Percentiles rank a stretch among this genome's conserved stretches.
Evolutionary conservation across 306 rosid species (phyloP).

Genomic region (Castanopsis chinensis): DNA sequence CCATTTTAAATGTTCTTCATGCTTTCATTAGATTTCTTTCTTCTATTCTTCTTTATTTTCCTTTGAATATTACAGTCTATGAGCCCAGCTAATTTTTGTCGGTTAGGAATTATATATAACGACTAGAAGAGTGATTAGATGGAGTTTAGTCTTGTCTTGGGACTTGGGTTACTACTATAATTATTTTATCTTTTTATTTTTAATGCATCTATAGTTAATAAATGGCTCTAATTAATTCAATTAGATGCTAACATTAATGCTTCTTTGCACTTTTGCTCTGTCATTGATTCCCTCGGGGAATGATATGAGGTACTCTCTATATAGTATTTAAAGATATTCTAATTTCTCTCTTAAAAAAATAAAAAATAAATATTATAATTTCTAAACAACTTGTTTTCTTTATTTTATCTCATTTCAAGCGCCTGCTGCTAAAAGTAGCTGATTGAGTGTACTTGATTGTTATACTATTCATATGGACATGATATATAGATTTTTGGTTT

Average conservation of each 20-base stretch:
- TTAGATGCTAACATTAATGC: neutral
- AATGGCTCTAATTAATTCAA: neutral
- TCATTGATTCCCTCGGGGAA: neutral
- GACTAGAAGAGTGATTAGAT: neutral
- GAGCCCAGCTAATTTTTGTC: neutral
- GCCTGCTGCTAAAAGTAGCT: neutral
- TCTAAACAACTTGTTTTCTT: neutral
- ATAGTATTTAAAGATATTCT: neutral
- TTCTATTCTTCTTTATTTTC: neutral
- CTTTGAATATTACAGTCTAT: neutral
- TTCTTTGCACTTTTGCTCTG: neutral
- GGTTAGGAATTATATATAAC: neutral
- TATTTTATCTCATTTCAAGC: neutral
- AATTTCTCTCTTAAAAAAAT: too few species aligned
- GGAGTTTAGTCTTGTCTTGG: neutral
- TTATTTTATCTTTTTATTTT: neutral
- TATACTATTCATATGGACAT: neutral
- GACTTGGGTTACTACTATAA: too few species aligned
- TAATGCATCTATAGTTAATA: neutral
- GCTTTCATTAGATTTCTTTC: constrained; percentile 8
- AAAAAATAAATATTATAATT: too few species aligned
- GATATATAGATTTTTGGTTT: neutral
- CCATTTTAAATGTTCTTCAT: constrained; percentile 6
- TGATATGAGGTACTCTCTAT: neutral
- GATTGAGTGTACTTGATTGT: neutral